Base-by-base conservation (phyloP, 1,284 basidiomycete species). In the Tilletiopsis washingtonensis region DNA sequence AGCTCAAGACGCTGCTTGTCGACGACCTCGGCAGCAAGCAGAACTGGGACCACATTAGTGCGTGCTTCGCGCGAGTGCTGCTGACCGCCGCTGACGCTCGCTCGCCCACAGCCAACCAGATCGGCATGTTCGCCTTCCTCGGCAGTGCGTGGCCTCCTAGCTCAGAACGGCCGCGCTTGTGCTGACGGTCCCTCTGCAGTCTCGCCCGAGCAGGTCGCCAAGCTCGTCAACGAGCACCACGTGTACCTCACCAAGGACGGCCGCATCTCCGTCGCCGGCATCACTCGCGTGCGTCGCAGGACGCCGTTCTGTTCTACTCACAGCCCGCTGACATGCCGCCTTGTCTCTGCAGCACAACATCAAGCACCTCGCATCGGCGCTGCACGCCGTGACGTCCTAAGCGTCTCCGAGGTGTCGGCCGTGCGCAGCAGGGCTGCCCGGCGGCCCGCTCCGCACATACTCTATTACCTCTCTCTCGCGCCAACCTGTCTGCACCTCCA, bases 11-110 rank as follows among this genome's bases (percentile, higher is more conserved):
- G 42, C 61, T 71, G 32, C 60, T 74, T 9, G 70, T 71, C 20
- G 42, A 74, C 32, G 69, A 73, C 49, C 51, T 64, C 38, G 64
- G 66, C 54, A 70, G 64, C 44, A 70, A 74, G 66, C 62, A 64
- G 51, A 74, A 74, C 59, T 74, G 73, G 73, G 68, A 72, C 59
- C 72, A 73, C 58, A 73, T 74, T 54, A 73, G 43, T 46, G 36
- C 23, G 50, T 49, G 17, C 37, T 9, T 34, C n/a, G 9, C 29
- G 29, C 29, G 29, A 9, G 29, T 34, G 29, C 29, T 34, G 38
- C 15, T 40, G 12, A 40, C 9, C 38, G n/a, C n/a, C 38, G 11
- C 38, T 40, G 12, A n/a, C 12, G 43, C 29, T n/a, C 29, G 25
- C 15, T 41, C 17, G 19, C 19, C n/a, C 17, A 6, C 45, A 52